Base-by-base conservation (phyloP, 2,329 filamentous ascomycete genomes). In the Knufia petricola region DNA sequence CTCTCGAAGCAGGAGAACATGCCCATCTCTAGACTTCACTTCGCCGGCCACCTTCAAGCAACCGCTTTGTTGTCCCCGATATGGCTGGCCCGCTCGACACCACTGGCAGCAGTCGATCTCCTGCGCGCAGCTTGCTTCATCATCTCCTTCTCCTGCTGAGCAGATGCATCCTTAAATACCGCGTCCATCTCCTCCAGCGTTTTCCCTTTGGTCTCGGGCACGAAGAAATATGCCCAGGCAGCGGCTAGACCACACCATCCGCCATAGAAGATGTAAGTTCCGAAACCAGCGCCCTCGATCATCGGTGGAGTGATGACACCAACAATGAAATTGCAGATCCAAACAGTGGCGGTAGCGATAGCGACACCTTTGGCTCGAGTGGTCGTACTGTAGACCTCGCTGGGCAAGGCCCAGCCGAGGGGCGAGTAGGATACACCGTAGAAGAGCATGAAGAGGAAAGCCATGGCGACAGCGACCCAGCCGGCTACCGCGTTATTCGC, bases 211-310 rank as follows among this genome's bases (percentile, higher is more conserved):
- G 80, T 84, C 70, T 84, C 81, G 51, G 79, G 81, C 32, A 86
- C 72, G 50, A 86, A 72, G 74, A 85, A 83, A 73, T 82, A 86
- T 50, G 79, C 69, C 70, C 84, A 86, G 61, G 83, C 66, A 50
- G 84, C 75, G 46, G 79, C 79, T 20, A 84, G 59, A 42, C 84
- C 73, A 64, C 84, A 88, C 58, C 85, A 86, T 1, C 80, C 75
- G 9, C 82, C 85, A 85, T 85, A 89, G 31, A 87, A 75, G 63
- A 87, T 88, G 70, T 88, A 88, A 28, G 87, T 79, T 59, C 82
- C 83, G 36, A 81, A 70, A 4, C 80, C 79, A 57, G 72, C 65
- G 55, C 79, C 81, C 53, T 76, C 67, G 32, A 36, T 36, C 32
- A 84, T 72, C 1, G 81, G 73, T 0, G 81, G 82, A 0, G 80